Conservation (phyloP, 2,329 filamentous ascomycete genomes). For the Remersonia thermophila region DNA sequence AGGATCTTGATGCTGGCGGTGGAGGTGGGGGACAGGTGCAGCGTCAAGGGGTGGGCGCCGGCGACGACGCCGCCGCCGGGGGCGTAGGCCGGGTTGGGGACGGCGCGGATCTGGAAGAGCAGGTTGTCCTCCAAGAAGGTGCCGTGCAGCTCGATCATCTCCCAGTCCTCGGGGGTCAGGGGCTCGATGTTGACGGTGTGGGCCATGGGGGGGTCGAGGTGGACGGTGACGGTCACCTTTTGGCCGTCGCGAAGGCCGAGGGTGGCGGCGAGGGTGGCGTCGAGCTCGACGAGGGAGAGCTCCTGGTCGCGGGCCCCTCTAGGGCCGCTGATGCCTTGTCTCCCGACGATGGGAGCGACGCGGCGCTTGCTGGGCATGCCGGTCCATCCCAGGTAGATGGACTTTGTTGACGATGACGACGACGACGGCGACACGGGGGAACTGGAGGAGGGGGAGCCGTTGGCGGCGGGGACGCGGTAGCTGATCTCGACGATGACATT, state of each 20-base stretch:
- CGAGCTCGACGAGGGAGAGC: constrained; percentile 67
- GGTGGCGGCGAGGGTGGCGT: constrained; percentile 68
- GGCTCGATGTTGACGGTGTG: constrained; percentile 97
- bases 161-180: constrained; percentile 90
- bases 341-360: constrained; percentile 57
- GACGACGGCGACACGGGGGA: too few species aligned
- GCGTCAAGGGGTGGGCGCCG: constrained; percentile 65
- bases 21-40: constrained; percentile 90
- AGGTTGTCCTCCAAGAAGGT: constrained; percentile 93
- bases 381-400: constrained; percentile 88
- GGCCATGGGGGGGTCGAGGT: constrained; percentile 79
- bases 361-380: constrained; percentile 91
- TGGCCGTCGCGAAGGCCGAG: constrained; percentile 71
- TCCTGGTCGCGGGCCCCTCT: constrained; percentile 62
- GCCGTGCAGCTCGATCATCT: constrained; percentile 95
- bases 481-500: constrained; percentile 92
- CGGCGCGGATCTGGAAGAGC: constrained; percentile 78
- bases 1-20: constrained; percentile 84
- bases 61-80: constrained; percentile 38
- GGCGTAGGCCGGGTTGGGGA: constrained; percentile 70
- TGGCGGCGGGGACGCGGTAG: constrained; percentile 46
- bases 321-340: constrained; percentile 54
- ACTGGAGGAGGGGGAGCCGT: constrained; percentile 31
- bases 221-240: constrained; percentile 59
- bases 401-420: constrained; percentile 39